Evolutionary conservation across 1,284 basidiomycete genomes (phyloP).

Genomic region (Tilletiaria anomala): DNA sequence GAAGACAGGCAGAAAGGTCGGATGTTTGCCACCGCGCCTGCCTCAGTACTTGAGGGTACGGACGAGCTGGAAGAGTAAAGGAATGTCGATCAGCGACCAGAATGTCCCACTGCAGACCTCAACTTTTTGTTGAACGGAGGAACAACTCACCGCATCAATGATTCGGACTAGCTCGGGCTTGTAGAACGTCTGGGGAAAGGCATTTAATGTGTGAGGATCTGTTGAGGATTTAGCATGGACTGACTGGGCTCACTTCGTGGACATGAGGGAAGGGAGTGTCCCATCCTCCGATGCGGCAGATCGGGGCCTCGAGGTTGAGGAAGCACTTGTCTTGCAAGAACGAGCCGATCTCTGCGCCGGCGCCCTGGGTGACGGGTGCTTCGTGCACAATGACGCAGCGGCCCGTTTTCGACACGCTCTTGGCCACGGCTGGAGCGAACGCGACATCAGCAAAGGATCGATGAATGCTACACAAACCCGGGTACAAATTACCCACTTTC

Average conservation of each 20-base stretch:
- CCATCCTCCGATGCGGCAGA: constrained; percentile 16
- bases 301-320: constrained; percentile 21
- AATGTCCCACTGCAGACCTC: not conserved
- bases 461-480: no score
- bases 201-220: no score
- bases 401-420: constrained; percentile 22
- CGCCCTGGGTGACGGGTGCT: constrained; percentile 26
- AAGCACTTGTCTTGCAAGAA: constrained; percentile 22
- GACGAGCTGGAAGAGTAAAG: constrained; percentile 1
- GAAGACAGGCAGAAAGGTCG: no score
- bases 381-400: constrained; percentile 30
- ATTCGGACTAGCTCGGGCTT: constrained; percentile 21
- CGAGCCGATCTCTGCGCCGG: constrained; percentile 20
- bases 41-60: constrained; percentile 6
- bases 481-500: constrained; percentile 41
- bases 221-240: no score
- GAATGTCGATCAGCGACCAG: not conserved
- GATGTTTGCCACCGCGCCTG: no score
- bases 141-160: constrained; percentile 12
- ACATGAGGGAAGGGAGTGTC: constrained; percentile 28
- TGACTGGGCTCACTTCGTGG: no score
- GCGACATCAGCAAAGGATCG: no score
- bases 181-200: constrained; percentile 25
- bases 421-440: constrained; percentile 6
- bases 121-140: not conserved